Evolutionary conservation across 306 rosid species (phyloP), one percentile per base, ranked within the genome.

Genomic region (Styphnolobium japonicum): DNA sequence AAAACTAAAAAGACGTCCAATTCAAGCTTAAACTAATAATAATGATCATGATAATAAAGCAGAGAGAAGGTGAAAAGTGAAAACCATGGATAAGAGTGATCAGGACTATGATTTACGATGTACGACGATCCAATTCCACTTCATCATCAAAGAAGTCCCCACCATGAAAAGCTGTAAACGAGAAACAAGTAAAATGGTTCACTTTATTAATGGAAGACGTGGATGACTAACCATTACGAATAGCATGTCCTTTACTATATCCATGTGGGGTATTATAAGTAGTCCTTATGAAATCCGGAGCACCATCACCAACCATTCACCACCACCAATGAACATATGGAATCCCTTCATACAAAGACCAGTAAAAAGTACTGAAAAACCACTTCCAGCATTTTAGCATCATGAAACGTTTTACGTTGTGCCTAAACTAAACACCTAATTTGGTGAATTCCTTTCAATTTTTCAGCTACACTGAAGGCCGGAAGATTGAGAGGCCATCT

Each of bases 31-130:
- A 49, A 60, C 46, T 43, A 49, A 9, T 69, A 16, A 39, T 15
- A 3, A 19, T 21, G 7, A 21, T 53, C 51, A 49, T 33, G 16
- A 19, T 3, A 19, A 37, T 11, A 73, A 66, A 51, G 61, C 15
- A 19, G 10, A 34, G 57, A 25, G 27, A n/a, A 39, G 31, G 71
- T 23, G 58, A 45, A 53, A 78, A 61, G 71, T 23, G 58, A 45
- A 53, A 78, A 61, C 16, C 33, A 56, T 68, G 56, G 76, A 72
- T 55, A 48, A 22, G 63, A 45, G 29, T 64, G 52, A 23, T 37
- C 12, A 60, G 76, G 62, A 73, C 77, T 73, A 83, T 37, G 77
- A 83, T 46, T 57, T 77, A 18, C 34, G 74, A 65, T 55, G 58
- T 76, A 71, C 34, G 55, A 55, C 1, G 57, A 64, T 62, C 67